Evolutionary conservation across 345 rosid genomes (phyloP), one percentile per base, ranked within the genome.

Genomic region (Gossypium turneri): DNA sequence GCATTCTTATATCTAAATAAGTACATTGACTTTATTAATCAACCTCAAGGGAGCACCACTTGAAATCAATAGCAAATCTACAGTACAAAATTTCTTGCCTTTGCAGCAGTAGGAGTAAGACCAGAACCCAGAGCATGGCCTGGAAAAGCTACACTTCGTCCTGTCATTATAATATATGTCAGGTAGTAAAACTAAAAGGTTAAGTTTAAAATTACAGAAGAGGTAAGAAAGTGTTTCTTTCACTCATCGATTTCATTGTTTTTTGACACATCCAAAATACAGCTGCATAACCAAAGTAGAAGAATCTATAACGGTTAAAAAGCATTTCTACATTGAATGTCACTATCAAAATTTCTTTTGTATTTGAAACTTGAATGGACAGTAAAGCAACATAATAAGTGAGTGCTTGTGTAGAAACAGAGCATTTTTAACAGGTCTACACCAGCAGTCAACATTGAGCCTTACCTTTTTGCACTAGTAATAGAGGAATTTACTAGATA

Each of bases 131-230:
- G 73, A 53, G 94, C 89, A 87, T 94, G 98, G 58, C 99, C 99
- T 15, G 99, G 99, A 75, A 94, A 89, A 79, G 98, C 98, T 76
- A 94, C 98, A 82, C 98, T 94, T 75, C 96, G 85, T 83, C 98
- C 96, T 94, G 91, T 80, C 72, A 78, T 25, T 74, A 44, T 13
- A 64, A 45, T 68, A 25, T 43, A 68, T 13, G 78, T 75, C 79
- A 70, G 47, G 24, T 59, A 13, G 53, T 57, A 74, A 4, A 73
- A 55, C 12, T 20, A 57, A 57, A 57, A 57, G 12, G 43, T 12
- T 44, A 22, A 19, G 41, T 72, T 57, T 4, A 5, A 43, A 44
- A 38, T 38, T 3, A 3, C 12, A 9, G 55, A 72, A 0, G 5
- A 41, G 55, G 1, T 13, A 25, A 24, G 13, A 74, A 27, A n/a